phyloP scores from a whole-genome alignment of 192 early-diverging fungal genomes.

The Coemansia guatemalensis region DNA sequence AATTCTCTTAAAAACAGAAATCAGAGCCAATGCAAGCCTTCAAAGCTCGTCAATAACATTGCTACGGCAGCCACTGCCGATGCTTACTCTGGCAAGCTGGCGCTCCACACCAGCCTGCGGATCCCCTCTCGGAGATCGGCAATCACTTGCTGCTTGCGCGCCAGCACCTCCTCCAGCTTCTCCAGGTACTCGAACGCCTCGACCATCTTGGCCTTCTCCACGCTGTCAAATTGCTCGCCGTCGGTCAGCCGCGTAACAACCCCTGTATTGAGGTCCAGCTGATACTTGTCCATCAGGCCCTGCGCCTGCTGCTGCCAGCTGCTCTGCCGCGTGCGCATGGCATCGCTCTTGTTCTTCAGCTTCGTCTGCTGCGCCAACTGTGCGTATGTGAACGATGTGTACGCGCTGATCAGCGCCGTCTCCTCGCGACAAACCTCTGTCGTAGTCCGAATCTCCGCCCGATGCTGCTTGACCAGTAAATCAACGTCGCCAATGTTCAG shows the following conservation, averaged over 20 bases:
- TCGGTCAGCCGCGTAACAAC: constrained; percentile 40
- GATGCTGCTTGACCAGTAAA: constrained; percentile 62
- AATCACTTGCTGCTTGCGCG: constrained; percentile 57
- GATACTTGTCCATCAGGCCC: constrained; percentile 43
- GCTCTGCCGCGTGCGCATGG: constrained; percentile 10
- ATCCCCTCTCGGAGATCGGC: constrained; percentile 44
- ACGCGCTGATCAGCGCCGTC: constrained; percentile 55
- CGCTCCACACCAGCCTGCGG: constrained; percentile 38
- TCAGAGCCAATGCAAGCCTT: neutral
- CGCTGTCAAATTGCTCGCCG: constrained; percentile 36
- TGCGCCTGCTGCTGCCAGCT: constrained; percentile 47
- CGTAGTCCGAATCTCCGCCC: constrained; percentile 63
- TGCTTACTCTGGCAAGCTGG: constrained; percentile 1
- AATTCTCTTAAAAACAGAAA: neutral
- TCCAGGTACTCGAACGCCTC: constrained; percentile 64
- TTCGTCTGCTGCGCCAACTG: constrained; percentile 39
- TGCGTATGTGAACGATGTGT: constrained; percentile 39
- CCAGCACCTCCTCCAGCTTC: constrained; percentile 59
- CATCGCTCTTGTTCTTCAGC: constrained; percentile 12
- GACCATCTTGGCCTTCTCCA: constrained; percentile 60
- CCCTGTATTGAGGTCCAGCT: constrained; percentile 34
- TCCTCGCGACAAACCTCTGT: constrained; percentile 66
- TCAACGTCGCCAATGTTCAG: constrained; percentile 55
- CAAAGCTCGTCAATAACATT: neutral
- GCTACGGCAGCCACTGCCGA: neutral